A percentile compares a stretch with the other conserved stretches of the same genome.
phyloP scores from a whole-genome alignment of 1,284 basidiomycete genomes.

The Sanguinoderma infundibulare region DNA sequence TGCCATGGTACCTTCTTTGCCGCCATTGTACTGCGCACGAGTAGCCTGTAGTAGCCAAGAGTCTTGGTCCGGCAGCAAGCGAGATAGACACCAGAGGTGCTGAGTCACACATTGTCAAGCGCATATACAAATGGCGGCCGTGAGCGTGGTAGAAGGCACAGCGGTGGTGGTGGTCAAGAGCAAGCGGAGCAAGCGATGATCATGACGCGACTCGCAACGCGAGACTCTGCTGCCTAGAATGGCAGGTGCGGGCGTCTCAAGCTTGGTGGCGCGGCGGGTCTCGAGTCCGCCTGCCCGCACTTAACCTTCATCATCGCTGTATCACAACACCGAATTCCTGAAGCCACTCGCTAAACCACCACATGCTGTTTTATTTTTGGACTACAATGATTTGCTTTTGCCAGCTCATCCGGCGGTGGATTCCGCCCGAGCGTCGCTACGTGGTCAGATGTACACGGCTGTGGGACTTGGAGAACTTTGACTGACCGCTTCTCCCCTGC shows the following conservation, averaged over 20 bases:
- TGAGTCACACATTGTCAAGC: not conserved
- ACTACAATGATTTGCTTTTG: no score
- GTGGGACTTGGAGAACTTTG: no score
- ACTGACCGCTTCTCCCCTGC: no score
- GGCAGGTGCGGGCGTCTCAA: not conserved
- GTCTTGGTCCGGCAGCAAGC: not conserved
- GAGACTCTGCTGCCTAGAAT: not conserved
- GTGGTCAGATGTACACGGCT: no score
- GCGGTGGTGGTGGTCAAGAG: not conserved
- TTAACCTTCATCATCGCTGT: not conserved
- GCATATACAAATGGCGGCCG: not conserved
- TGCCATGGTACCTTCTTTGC: no score
- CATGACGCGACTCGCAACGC: not conserved
- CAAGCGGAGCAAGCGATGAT: not conserved
- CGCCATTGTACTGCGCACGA: no score
- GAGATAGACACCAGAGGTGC: not conserved
- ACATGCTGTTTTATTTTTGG: no score
- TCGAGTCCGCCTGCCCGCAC: not conserved
- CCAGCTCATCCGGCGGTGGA: no score
- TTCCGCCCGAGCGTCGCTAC: no score
- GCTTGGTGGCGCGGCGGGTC: not conserved
- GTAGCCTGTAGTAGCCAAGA: not conserved
- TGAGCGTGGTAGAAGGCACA: not conserved
- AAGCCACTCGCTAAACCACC: no score
- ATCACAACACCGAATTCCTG: no score